Evolutionary conservation across 306 rosid genomes (phyloP).

Genomic region (Ammopiptanthus mongolicus): DNA sequence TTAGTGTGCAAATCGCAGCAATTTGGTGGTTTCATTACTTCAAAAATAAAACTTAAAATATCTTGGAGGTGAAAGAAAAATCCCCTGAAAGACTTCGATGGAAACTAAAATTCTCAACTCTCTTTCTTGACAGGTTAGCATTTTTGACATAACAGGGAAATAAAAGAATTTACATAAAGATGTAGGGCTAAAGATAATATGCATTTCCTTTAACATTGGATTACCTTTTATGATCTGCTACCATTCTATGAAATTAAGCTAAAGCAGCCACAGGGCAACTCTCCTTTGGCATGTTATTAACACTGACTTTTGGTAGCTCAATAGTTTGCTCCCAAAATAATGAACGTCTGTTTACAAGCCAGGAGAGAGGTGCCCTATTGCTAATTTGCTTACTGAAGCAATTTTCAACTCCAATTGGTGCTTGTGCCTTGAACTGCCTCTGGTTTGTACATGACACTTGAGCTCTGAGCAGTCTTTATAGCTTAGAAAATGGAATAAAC

Average conservation of each 20-base stretch:
- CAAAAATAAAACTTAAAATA: not conserved
- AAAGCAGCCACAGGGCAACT: constrained; percentile 48
- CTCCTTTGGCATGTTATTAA: constrained; percentile 47
- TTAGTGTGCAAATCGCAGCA: not conserved
- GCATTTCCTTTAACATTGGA: not conserved
- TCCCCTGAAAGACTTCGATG: not conserved
- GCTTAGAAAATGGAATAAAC: constrained; percentile 30
- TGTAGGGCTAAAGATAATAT: not conserved
- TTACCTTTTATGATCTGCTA: not conserved
- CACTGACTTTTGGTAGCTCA: not conserved
- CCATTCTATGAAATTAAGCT: constrained; percentile 22
- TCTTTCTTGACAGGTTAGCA: not conserved
- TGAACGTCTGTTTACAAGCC: constrained; percentile 20
- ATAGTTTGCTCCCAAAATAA: not conserved
- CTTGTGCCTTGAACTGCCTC: not conserved
- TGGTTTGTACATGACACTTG: not conserved
- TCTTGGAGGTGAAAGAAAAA: not conserved
- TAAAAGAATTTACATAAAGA: not conserved
- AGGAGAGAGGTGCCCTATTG: constrained; percentile 31
- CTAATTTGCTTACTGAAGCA: constrained; percentile 20
- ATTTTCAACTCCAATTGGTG: not conserved
- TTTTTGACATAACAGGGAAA: not conserved
- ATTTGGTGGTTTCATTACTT: not conserved
- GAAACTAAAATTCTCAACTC: not conserved
- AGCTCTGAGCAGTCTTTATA: not conserved